These are phyloP conservation scores for Eucalyptus fibrosa DNA, from an alignment of 345 rosid species.

Conservation along the genomic window DNA sequence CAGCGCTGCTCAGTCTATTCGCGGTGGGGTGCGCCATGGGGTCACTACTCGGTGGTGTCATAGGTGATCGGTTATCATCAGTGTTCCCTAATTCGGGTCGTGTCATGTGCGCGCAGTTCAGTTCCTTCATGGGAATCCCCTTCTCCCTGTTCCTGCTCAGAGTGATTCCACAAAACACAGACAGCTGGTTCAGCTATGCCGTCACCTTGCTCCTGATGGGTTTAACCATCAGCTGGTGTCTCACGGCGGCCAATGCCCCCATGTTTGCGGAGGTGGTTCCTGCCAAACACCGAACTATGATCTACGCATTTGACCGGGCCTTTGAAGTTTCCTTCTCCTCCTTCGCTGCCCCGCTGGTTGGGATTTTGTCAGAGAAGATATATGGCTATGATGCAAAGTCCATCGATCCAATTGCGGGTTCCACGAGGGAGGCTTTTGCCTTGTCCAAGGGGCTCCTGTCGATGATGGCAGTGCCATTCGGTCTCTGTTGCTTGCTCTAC, in stretches of 20 bases:
- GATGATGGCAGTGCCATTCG: constrained; percentile 89
- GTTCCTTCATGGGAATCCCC: constrained; percentile 93
- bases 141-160: constrained; percentile 69
- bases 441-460: constrained; percentile 79
- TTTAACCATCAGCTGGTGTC: constrained; percentile 82
- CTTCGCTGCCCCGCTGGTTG: constrained; percentile 93
- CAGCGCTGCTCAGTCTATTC: constrained; percentile 66
- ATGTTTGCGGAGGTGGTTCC: constrained; percentile 97
- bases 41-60: constrained; percentile 56
- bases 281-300: constrained; percentile 83
- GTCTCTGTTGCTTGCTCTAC: constrained; percentile 72
- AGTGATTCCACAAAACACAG: constrained; percentile 57
- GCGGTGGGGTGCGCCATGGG: constrained; percentile 81
- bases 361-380: constrained; percentile 75
- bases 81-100: constrained; percentile 67
- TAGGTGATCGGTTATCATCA: constrained; percentile 58
- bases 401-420: constrained; percentile 54
- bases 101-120: constrained; percentile 91
- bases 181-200: constrained; percentile 49
- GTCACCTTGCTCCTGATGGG: constrained; percentile 77
- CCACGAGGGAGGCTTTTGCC: constrained; percentile 55
- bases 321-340: constrained; percentile 88
- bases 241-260: constrained; percentile 77
- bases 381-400: constrained; percentile 73
- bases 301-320: constrained; percentile 90